Percentiles rank a stretch among this genome's conserved stretches.
Evolutionary conservation across 2,329 filamentous ascomycete genomes (phyloP).

Genomic region (Aspergillus persii): DNA sequence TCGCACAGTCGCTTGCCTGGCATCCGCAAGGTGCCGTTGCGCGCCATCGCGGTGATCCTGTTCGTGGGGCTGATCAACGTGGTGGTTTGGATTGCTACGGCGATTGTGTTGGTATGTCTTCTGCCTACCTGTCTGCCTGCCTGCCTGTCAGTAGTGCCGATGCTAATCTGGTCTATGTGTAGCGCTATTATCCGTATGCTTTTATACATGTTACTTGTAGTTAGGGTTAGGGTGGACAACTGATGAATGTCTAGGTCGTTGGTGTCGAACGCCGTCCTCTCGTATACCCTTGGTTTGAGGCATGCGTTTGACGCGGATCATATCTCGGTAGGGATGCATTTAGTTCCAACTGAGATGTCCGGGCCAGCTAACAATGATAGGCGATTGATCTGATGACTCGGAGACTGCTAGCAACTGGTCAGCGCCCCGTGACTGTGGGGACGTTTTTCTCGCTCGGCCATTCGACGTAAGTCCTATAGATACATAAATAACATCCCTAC

Average conservation of each 20-base stretch:
- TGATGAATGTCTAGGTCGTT: slow-evolving; percentile 49
- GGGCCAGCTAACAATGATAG: slow-evolving; percentile 22
- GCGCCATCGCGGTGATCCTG: slow-evolving; percentile 57
- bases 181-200: slow-evolving; percentile 41
- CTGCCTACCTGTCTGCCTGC: background rate
- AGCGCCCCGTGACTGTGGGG: slow-evolving; percentile 84
- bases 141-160: no score
- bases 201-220: background rate
- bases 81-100: slow-evolving; percentile 58
- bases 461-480: slow-evolving; percentile 58
- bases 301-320: slow-evolving; percentile 99
- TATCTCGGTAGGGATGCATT: slow-evolving; percentile 52
- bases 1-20: slow-evolving; percentile 56
- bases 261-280: slow-evolving; percentile 75
- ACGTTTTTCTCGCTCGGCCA: slow-evolving; percentile 94
- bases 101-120: slow-evolving; percentile 53
- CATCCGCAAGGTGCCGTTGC: slow-evolving; percentile 55
- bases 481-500: background rate
- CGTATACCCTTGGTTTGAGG: slow-evolving; percentile 84
- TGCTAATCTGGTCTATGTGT: background rate
- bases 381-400: slow-evolving; percentile 96
- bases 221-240: background rate
- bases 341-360: no score
- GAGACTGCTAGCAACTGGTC: slow-evolving; percentile 78
- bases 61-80: slow-evolving; percentile 55